phyloP scores from a whole-genome alignment of 1,284 basidiomycete genomes.

The Omphalotus olearius region DNA sequence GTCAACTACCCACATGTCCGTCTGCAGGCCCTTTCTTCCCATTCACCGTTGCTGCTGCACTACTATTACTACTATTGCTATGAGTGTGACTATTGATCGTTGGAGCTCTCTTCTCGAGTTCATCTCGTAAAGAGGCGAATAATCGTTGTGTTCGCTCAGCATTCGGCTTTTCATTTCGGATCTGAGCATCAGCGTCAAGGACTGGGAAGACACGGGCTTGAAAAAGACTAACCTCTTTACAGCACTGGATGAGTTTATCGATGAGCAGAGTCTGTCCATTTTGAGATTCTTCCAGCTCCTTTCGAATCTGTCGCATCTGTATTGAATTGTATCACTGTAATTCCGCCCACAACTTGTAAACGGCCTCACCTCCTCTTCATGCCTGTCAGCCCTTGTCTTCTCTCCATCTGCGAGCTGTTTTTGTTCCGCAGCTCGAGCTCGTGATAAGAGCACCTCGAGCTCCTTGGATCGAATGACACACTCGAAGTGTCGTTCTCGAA shows the following conservation, averaged over 20 bases:
- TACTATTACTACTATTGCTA: conserved; percentile 9
- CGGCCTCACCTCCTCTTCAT: conserved; percentile 61
- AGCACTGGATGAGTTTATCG: conserved; percentile 75
- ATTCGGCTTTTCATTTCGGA: conserved; percentile 54
- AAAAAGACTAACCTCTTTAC: conserved; percentile 64
- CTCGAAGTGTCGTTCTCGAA: conserved; percentile 83
- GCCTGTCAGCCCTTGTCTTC: conserved; percentile 58
- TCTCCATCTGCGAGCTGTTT: conserved; percentile 74
- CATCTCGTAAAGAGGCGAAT: conserved; percentile 75
- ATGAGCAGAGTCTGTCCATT: conserved; percentile 71
- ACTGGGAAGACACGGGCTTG: conserved; percentile 15
- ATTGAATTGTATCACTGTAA: conserved; percentile 14
- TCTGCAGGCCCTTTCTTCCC: conserved; percentile 36
- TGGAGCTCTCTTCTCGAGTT: conserved; percentile 64
- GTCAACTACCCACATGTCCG: conserved; percentile 33
- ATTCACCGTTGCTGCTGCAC: conserved; percentile 10
- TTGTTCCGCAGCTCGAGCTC: conserved; percentile 79
- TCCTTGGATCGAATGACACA: conserved; percentile 85
- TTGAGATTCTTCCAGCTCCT: conserved; percentile 71
- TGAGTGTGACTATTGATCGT: conserved; percentile 17
- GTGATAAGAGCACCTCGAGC: conserved; percentile 76
- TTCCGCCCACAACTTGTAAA: background rate
- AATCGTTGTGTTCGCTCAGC: conserved; percentile 74
- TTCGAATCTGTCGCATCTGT: conserved; percentile 63
- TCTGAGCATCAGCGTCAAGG: conserved; percentile 25